Conservation (phyloP, 1,284 basidiomycete species). For the Wallemia hederae region DNA sequence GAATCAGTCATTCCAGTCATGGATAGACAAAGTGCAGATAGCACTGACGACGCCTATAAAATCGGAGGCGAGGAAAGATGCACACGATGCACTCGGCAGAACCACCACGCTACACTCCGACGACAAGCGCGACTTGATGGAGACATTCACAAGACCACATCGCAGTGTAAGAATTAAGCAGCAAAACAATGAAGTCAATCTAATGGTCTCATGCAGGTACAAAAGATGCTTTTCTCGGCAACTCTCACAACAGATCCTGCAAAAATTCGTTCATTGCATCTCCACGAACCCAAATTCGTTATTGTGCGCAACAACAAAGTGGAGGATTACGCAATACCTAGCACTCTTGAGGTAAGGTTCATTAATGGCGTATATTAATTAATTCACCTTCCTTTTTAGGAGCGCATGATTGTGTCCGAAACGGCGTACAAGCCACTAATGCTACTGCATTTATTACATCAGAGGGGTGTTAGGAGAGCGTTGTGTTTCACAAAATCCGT, state of each 20-base stretch:
- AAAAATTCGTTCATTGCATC: constrained; percentile 52
- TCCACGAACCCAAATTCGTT: constrained; percentile 62
- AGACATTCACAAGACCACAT: constrained; percentile 26
- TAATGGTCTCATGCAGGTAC: too few relatives aligned
- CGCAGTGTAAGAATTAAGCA: background rate
- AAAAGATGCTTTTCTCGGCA: constrained; percentile 88
- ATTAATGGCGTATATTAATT: constrained; percentile 1
- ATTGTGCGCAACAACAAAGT: constrained; percentile 35
- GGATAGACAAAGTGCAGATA: constrained; percentile 49
- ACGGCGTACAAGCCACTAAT: constrained; percentile 60
- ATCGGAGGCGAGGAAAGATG: background rate
- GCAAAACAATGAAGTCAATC: too few relatives aligned
- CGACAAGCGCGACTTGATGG: constrained; percentile 6
- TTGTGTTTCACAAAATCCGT: constrained; percentile 90
- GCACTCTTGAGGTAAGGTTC: constrained; percentile 31
- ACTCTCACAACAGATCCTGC: constrained; percentile 82
- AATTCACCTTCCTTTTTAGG: constrained; percentile 21
- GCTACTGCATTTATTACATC: constrained; percentile 56
- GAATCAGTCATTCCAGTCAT: constrained; percentile 84
- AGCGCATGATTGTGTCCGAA: constrained; percentile 59
- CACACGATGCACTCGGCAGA: constrained; percentile 2
- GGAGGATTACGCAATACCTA: constrained; percentile 57
- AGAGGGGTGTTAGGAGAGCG: constrained; percentile 30
- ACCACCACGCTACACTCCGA: constrained; percentile 9
- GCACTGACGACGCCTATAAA: constrained; percentile 28